phyloP scores from a whole-genome alignment of 805 yeast species.

The Debaryomyces castellii region DNA sequence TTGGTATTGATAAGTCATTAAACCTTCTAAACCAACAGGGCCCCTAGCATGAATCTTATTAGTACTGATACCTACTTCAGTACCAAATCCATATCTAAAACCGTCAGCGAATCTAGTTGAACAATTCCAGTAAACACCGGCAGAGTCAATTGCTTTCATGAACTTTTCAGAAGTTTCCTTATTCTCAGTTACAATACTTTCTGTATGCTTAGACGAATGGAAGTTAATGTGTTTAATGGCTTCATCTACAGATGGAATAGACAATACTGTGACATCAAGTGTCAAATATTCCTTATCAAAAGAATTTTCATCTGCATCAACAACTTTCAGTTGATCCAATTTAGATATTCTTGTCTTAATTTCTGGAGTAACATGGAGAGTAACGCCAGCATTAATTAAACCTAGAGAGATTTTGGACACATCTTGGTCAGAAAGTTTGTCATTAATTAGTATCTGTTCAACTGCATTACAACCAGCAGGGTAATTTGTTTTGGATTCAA shows the following conservation, averaged over 20 bases:
- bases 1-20: conserved; percentile 93
- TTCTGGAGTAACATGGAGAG: conserved; percentile 64
- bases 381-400: conserved; percentile 66
- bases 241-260: conserved; percentile 55
- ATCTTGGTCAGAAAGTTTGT: conserved; percentile 29
- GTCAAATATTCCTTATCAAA: conserved; percentile 84
- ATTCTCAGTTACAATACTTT: conserved; percentile 80
- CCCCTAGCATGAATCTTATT: conserved; percentile 98
- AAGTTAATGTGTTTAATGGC: conserved; percentile 86
- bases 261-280: conserved; percentile 73
- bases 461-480: conserved; percentile 99
- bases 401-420: conserved; percentile 29
- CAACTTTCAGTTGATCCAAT: conserved; percentile 26
- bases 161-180: conserved; percentile 71
- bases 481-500: conserved; percentile 92
- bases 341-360: conserved; percentile 29
- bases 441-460: conserved; percentile 76
- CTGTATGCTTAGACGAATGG: conserved; percentile 97
- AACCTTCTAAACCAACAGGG: conserved; percentile 96
- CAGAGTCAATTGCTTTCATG: conserved; percentile 83
- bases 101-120: conserved; percentile 98
- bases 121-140: conserved; percentile 98
- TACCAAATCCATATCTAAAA: conserved; percentile 96
- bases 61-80: conserved; percentile 97
- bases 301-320: conserved; percentile 60